Conservation (phyloP, 768 basidiomycete genomes). For the Amanita rubescens region DNA sequence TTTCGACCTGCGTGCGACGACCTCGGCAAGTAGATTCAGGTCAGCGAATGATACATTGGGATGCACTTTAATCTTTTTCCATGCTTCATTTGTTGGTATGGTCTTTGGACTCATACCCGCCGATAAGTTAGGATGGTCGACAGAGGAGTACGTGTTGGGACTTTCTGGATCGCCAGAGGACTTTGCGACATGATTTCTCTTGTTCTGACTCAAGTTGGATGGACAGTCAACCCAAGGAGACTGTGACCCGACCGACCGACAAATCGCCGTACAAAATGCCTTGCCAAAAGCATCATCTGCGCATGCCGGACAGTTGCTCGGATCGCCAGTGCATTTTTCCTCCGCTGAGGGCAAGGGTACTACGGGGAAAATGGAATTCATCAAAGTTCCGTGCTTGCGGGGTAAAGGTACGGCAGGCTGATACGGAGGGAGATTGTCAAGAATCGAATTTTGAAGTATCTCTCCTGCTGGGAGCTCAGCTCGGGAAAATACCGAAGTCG, state of each 20-base stretch:
- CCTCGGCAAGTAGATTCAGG: slow-evolving; percentile 77
- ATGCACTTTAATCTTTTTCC: slow-evolving; percentile 80
- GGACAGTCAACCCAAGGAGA: slow-evolving; percentile 54
- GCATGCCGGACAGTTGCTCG: slow-evolving; percentile 79
- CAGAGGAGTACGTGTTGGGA: slow-evolving; percentile 18
- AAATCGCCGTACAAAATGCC: slow-evolving; percentile 78
- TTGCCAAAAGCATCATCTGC: slow-evolving; percentile 81
- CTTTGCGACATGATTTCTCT: slow-evolving; percentile 5
- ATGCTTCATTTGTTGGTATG: slow-evolving; percentile 77
- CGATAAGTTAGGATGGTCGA: slow-evolving; percentile 13
- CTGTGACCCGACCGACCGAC: slow-evolving; percentile 47
- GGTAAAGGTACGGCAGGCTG: slow-evolving; percentile 80
- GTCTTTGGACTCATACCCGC: slow-evolving; percentile 32
- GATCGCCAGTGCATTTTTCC: slow-evolving; percentile 75
- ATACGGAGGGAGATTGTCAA: slow-evolving; percentile 73
- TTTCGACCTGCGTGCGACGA: slow-evolving; percentile 76
- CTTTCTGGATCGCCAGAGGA: slow-evolving; percentile 16
- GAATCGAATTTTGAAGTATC: slow-evolving; percentile 37
- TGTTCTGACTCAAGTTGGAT: slow-evolving; percentile 17
- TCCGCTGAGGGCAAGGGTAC: slow-evolving; percentile 17
- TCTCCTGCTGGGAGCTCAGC: background rate
- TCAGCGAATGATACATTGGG: slow-evolving; percentile 86
- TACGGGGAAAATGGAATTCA: slow-evolving; percentile 50
- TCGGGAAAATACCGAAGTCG: background rate
- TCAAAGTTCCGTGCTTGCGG: slow-evolving; percentile 34